Conservation (phyloP, 2,329 filamentous ascomycete species). For the Diaporthe sp. region DNA sequence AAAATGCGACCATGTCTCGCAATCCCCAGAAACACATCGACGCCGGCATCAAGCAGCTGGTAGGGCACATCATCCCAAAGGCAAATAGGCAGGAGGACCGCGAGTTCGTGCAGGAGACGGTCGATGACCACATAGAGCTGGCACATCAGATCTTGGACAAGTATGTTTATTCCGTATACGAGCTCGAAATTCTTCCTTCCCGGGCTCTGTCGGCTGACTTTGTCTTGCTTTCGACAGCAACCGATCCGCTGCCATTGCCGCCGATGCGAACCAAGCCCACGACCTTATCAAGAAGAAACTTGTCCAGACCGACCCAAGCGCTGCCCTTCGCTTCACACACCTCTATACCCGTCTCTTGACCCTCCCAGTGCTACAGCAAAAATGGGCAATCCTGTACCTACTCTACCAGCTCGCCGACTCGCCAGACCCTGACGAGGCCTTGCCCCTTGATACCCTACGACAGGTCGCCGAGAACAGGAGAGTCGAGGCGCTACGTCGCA, state of each 20-base stretch:
- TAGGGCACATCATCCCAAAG: slow-evolving; percentile 79
- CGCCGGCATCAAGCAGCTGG: slow-evolving; percentile 83
- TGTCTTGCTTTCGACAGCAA: slow-evolving; percentile 26
- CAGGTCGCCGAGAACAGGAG: slow-evolving; percentile 52
- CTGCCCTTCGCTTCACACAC: slow-evolving; percentile 89
- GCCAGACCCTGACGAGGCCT: slow-evolving; percentile 67
- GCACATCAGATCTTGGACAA: slow-evolving; percentile 66
- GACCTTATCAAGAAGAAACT: slow-evolving; percentile 93
- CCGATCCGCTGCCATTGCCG: slow-evolving; percentile 67
- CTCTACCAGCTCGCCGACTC: slow-evolving; percentile 86
- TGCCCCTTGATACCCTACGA: slow-evolving; percentile 59
- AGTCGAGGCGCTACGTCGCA: slow-evolving; percentile 38
- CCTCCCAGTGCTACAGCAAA: slow-evolving; percentile 93
- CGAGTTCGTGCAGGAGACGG: slow-evolving; percentile 76
- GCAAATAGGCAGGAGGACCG: slow-evolving; percentile 69
- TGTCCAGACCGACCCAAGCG: slow-evolving; percentile 81
- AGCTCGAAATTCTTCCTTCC: neutral
- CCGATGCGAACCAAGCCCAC: slow-evolving; percentile 90
- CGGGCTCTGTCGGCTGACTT: slow-evolving; percentile 27
- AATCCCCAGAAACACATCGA: slow-evolving; percentile 77
- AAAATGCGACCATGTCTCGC: slow-evolving; percentile 69
- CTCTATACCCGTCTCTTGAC: slow-evolving; percentile 90
- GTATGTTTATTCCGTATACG: slow-evolving; percentile 52
- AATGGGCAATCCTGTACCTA: slow-evolving; percentile 96
- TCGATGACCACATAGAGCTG: slow-evolving; percentile 72